Base-by-base conservation (phyloP, 2,329 filamentous ascomycete species). In the Diaporthe eres region DNA sequence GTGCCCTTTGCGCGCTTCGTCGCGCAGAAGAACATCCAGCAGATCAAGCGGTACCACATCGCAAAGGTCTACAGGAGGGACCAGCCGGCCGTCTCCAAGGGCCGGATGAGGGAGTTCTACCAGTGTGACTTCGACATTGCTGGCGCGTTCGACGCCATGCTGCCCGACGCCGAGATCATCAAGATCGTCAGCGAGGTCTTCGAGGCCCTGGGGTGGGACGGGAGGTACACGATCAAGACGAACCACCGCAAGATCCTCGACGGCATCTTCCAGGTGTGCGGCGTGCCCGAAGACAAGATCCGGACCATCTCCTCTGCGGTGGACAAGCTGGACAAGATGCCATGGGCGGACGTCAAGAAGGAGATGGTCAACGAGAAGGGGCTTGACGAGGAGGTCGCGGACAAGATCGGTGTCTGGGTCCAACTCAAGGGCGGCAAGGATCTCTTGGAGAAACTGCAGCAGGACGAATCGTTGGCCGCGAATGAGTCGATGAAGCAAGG, bases 51-150 rank as follows among this genome's bases (percentile, higher is more conserved):
- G 81, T 98, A 98, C 85, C 95, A 98, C 86, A 96, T 98, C 80
- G 95, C 95, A 80, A 95, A 95, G 84, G 94, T 95, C 70, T 95
- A 95, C 85, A 89, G 94, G 77, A 87, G 94, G 83, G 94, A 96
- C 51, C 76, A 77, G 57, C 93, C 94, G 28, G 94, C 95, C 77
- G 95, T 98, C 86, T 94, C 93, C 77, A 97, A 97, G 84, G 96
- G 96, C 71, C 92, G 96, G 72, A 97, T 98, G 94, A 91, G 96
- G 81, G 96, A 98, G 85, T 98, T 98, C 85, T 98, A 97, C 87
- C 96, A 98, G 85, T 98, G 96, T 87, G 96, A 98, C 86, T 97
- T 98, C 82, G 96, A 98, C 83, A 96, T 98, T 85, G 96, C 96
- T 17, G 95, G 96, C 77, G 88, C 87, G 57, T 97, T 95, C 86